Percentiles rank a stretch among this genome's conserved stretches.
Conservation (phyloP, 2,329 filamentous ascomycete genomes). For the Neofusicoccum sp. region DNA sequence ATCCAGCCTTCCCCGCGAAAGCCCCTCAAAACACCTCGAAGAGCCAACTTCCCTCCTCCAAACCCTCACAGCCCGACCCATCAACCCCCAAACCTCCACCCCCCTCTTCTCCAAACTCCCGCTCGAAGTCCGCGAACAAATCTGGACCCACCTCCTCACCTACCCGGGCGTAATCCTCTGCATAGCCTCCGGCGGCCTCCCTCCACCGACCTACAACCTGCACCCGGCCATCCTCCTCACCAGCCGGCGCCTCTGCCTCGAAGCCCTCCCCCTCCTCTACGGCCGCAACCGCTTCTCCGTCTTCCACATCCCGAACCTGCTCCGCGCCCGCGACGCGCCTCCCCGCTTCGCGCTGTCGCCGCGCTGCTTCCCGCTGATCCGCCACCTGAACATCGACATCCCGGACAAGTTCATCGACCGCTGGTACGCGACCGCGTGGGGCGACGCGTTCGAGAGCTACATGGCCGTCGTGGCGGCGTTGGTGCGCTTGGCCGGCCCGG, state of each 20-base stretch:
- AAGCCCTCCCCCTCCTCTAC: constrained; percentile 10
- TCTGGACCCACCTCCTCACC: constrained; percentile 15
- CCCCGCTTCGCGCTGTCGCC: constrained; percentile 16
- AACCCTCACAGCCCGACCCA: not conserved
- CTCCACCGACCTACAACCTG: constrained; percentile 8
- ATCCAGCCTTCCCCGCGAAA: not conserved
- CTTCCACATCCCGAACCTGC: constrained; percentile 20
- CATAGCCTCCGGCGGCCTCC: constrained; percentile 16
- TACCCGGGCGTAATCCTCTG: constrained; percentile 9
- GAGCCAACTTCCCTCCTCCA: not conserved
- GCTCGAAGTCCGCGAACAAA: constrained; percentile 17
- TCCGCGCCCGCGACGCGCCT: constrained; percentile 10
- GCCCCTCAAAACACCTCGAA: constrained; percentile 1
- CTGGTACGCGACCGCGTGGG: constrained; percentile 10
- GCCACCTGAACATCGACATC: constrained; percentile 18
- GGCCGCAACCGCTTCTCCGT: constrained; percentile 19
- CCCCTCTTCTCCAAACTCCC: constrained; percentile 21
- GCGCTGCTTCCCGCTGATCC: constrained; percentile 16
- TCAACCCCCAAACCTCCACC: constrained; percentile 6
- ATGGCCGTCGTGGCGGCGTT: not conserved
- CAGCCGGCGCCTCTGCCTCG: constrained; percentile 1
- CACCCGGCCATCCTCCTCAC: not conserved
- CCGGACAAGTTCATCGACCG: constrained; percentile 20
- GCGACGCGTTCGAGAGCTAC: constrained; percentile 16
- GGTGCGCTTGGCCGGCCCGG: not conserved